Evolutionary conservation across 2,329 filamentous ascomycete species (phyloP).

Genomic region (Exophiala sp.): DNA sequence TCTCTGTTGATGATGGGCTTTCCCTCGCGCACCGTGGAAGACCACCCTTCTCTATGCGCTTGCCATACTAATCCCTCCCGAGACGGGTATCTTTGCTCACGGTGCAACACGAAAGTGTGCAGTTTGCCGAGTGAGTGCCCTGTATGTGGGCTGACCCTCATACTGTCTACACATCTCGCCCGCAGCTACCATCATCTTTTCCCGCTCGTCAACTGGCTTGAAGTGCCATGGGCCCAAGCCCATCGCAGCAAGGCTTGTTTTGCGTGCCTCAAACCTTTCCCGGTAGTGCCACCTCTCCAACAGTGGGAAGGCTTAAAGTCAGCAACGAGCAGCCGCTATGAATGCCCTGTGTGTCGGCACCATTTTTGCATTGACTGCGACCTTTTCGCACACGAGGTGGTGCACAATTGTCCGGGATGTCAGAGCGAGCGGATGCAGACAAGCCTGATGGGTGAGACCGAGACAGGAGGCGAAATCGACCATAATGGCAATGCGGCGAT

Average conservation of each 20-base stretch:
- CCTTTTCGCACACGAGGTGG: slow-evolving; percentile 84
- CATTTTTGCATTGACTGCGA: slow-evolving; percentile 99
- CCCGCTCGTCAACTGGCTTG: slow-evolving; percentile 81
- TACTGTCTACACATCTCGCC: slow-evolving; percentile 86
- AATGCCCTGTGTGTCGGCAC: slow-evolving; percentile 75
- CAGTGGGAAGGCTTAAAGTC: neutral
- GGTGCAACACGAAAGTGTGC: slow-evolving; percentile 85
- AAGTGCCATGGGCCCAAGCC: slow-evolving; percentile 77
- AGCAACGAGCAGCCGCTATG: slow-evolving; percentile 55
- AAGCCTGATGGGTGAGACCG: slow-evolving; percentile 27
- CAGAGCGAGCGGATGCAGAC: slow-evolving; percentile 41
- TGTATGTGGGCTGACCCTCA: slow-evolving; percentile 82
- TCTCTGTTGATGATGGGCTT: slow-evolving; percentile 95
- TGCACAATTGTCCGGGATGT: slow-evolving; percentile 95
- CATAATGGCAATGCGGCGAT: neutral
- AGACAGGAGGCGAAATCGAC: slow-evolving; percentile 1
- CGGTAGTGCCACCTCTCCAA: slow-evolving; percentile 39
- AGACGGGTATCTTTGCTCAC: slow-evolving; percentile 85
- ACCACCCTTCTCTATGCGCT: slow-evolving; percentile 69
- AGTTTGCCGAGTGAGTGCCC: slow-evolving; percentile 85
- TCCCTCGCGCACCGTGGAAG: slow-evolving; percentile 73
- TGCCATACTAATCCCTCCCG: slow-evolving; percentile 78
- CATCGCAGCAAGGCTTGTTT: slow-evolving; percentile 61
- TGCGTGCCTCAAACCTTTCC: slow-evolving; percentile 70
- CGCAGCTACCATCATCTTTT: slow-evolving; percentile 93